Evolutionary conservation across 2,329 filamentous ascomycete species (phyloP).

Genomic region (Daldinia sp.): DNA sequence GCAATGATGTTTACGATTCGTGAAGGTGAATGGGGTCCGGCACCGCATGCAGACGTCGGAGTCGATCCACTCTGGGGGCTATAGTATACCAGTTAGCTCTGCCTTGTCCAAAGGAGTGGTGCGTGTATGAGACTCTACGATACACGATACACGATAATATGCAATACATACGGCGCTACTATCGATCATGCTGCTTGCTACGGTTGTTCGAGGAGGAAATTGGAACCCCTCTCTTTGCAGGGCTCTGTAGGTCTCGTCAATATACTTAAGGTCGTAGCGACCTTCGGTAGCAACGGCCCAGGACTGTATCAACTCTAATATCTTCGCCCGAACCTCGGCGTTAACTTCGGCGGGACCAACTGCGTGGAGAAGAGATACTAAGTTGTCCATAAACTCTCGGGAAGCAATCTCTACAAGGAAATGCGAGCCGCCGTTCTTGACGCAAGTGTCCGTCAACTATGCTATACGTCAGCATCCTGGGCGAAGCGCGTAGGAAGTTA

Average conservation of each 20-base stretch:
- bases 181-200: constrained; percentile 98
- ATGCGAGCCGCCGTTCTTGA: constrained; percentile 97
- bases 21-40: constrained; percentile 94
- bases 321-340: constrained; percentile 86
- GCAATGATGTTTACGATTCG: constrained; percentile 98
- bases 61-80: constrained; percentile 97
- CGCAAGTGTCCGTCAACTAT: constrained; percentile 94
- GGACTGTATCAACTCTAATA: constrained; percentile 90
- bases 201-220: constrained; percentile 87
- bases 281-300: constrained; percentile 94
- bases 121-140: neutral
- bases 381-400: constrained; percentile 97
- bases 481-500: neutral
- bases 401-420: constrained; percentile 96
- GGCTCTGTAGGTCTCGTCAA: constrained; percentile 86
- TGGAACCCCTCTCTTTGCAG: constrained; percentile 87
- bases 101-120: neutral
- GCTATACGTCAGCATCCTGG: constrained; percentile 9
- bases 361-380: constrained; percentile 88
- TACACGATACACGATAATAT: too few species aligned
- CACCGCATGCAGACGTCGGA: constrained; percentile 99
- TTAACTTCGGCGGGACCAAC: constrained; percentile 81
- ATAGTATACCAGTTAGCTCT: constrained; percentile 40
- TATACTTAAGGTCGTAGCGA: constrained; percentile 84
- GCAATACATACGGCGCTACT: constrained; percentile 82